Conservation (phyloP, 139 green algal species). For the Deuterostichococcus epilithicus region DNA sequence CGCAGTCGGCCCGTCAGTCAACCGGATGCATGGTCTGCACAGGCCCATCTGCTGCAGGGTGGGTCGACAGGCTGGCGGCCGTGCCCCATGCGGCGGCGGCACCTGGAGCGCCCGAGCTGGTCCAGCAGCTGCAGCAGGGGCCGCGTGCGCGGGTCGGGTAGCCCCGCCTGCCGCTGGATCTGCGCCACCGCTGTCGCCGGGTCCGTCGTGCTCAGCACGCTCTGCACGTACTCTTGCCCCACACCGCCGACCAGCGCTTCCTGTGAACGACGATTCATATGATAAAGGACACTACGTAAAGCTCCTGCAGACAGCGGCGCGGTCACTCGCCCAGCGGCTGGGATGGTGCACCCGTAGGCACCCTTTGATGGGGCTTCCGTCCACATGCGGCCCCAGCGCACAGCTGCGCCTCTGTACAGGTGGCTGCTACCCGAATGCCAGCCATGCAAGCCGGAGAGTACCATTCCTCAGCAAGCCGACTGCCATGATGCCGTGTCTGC, state of each 20-base stretch:
- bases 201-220: conserved; percentile 36
- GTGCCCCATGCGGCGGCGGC: no score
- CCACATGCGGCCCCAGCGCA: background rate
- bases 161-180: conserved; percentile 38
- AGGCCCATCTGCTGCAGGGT: no score
- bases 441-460: background rate
- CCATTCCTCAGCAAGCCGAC: no score
- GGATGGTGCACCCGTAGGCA: background rate
- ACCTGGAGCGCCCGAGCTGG: conserved; percentile 50
- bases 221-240: conserved; percentile 39
- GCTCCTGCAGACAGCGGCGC: no score
- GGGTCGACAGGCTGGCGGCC: no score
- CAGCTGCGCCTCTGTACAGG: background rate
- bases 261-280: background rate
- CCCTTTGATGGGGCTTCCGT: background rate
- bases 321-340: no score
- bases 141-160: conserved; percentile 50
- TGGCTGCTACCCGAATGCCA: background rate
- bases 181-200: conserved; percentile 36
- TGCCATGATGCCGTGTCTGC: background rate
- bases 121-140: conserved; percentile 75
- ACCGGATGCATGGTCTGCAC: background rate
- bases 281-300: background rate
- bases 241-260: conserved; percentile 18
- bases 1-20: no score